phyloP scores from a whole-genome alignment of 768 basidiomycete genomes.

The Trametes coccinea region DNA sequence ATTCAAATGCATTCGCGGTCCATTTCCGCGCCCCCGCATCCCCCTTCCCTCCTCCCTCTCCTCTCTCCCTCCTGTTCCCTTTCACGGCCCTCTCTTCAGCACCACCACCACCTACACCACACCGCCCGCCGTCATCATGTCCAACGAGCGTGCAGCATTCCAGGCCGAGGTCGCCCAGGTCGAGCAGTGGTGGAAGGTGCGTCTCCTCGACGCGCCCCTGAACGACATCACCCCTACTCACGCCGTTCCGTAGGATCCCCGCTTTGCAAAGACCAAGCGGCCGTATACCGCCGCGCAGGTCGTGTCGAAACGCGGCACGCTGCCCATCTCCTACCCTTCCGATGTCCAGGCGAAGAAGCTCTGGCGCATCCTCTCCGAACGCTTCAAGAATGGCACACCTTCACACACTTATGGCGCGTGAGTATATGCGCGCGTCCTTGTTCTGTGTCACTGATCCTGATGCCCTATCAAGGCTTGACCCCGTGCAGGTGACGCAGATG shows the following conservation, averaged over 20 bases:
- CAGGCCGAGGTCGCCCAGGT: conserved; percentile 80
- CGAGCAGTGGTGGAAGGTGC: conserved; percentile 91
- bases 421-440: conserved; percentile 35
- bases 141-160: conserved; percentile 68
- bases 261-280: conserved; percentile 83
- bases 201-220: conserved; percentile 19
- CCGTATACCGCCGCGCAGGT: conserved; percentile 94
- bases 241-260: conserved; percentile 59
- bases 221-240: background rate
- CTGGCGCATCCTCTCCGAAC: conserved; percentile 70
- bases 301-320: conserved; percentile 89
- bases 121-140: conserved; percentile 42
- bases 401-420: conserved; percentile 99
- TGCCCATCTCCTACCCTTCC: conserved; percentile 85
- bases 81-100: background rate
- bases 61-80: conserved; percentile 11
- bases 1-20: conserved; percentile 14
- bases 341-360: conserved; percentile 86
- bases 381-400: conserved; percentile 74
- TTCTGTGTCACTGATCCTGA: background rate
- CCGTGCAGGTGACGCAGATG: conserved; percentile 99
- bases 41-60: conserved; percentile 21
- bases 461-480: conserved; percentile 72
- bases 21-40: conserved; percentile 11
- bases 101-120: background rate